phyloP scores from a whole-genome alignment of 306 rosid species.

The Senna tora region DNA sequence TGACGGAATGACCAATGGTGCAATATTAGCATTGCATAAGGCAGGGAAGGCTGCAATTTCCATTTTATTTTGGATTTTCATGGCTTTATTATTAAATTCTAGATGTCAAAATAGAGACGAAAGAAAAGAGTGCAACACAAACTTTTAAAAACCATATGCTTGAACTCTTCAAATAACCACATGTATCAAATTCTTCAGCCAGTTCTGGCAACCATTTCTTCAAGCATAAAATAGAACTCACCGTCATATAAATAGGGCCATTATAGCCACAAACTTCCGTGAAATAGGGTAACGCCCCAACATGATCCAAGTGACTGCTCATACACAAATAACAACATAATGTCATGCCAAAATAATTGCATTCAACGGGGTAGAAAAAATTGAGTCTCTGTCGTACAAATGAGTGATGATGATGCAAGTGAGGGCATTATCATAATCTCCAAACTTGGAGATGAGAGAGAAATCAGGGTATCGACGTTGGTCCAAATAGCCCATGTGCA shows the following conservation, averaged over 20 bases:
- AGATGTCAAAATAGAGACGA: conserved; percentile 1
- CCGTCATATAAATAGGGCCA: conserved; percentile 97
- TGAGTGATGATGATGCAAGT: conserved; percentile 88
- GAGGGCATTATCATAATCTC: conserved; percentile 52
- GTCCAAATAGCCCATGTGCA: conserved; percentile 80
- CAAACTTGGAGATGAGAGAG: conserved; percentile 53
- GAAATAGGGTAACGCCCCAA: conserved; percentile 88
- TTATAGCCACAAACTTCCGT: conserved; percentile 84
- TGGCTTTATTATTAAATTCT: background rate
- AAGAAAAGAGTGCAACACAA: background rate
- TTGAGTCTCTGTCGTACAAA: conserved; percentile 48
- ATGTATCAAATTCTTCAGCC: background rate
- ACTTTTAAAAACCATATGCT: background rate
- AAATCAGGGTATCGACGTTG: conserved; percentile 84
- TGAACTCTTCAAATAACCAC: background rate
- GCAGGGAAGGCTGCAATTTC: background rate
- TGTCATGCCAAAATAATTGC: conserved; percentile 2
- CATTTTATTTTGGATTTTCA: background rate
- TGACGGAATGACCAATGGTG: no score
- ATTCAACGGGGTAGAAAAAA: background rate
- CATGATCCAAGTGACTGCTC: conserved; percentile 82
- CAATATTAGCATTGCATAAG: background rate
- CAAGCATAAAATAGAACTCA: conserved; percentile 47
- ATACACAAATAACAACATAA: conserved; percentile 14
- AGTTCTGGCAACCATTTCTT: conserved; percentile 41